A percentile compares a stretch with the other conserved stretches of the same genome.
phyloP scores from a whole-genome alignment of 768 basidiomycete genomes.

The Leccinellum rugosiceps region DNA sequence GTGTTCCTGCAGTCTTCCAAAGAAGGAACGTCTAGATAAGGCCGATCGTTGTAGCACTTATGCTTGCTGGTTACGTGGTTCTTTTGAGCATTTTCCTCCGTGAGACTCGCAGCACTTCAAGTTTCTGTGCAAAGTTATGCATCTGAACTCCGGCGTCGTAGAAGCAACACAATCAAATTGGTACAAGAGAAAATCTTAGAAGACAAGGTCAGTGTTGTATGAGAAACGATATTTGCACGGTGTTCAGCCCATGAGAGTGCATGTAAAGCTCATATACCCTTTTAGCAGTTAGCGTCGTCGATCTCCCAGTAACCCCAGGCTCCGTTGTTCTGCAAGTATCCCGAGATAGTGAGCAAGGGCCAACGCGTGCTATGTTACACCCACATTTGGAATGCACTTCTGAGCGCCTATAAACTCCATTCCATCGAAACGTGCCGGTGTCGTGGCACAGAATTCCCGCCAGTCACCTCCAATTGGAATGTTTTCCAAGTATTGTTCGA shows the following conservation, averaged over 20 bases:
- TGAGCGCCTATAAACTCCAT: constrained; percentile 27
- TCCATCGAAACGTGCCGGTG: constrained; percentile 24
- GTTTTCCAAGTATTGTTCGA: constrained; percentile 29
- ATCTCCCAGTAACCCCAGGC: too few relatives aligned
- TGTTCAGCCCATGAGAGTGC: too few relatives aligned
- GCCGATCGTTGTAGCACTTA: not conserved
- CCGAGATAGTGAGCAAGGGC: too few relatives aligned
- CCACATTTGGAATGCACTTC: constrained; percentile 15
- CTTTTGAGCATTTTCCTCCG: not conserved
- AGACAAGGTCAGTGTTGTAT: too few relatives aligned
- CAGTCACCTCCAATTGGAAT: constrained; percentile 28
- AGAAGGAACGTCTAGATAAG: not conserved
- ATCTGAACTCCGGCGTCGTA: not conserved
- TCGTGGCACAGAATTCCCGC: constrained; percentile 34
- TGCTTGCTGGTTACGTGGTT: not conserved
- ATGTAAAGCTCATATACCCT: too few relatives aligned
- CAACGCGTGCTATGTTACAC: not conserved
- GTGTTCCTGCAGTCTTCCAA: not conserved
- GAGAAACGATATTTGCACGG: too few relatives aligned
- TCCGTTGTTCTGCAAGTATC: too few relatives aligned
- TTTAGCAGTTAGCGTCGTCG: too few relatives aligned
- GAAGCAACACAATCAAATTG: too few relatives aligned
- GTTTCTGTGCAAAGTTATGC: not conserved
- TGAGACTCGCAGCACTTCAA: not conserved
- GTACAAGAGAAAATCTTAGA: too few relatives aligned